phyloP scores from a whole-genome alignment of 371 early-diverging fungal species.

The Actinomortierella wolfii region DNA sequence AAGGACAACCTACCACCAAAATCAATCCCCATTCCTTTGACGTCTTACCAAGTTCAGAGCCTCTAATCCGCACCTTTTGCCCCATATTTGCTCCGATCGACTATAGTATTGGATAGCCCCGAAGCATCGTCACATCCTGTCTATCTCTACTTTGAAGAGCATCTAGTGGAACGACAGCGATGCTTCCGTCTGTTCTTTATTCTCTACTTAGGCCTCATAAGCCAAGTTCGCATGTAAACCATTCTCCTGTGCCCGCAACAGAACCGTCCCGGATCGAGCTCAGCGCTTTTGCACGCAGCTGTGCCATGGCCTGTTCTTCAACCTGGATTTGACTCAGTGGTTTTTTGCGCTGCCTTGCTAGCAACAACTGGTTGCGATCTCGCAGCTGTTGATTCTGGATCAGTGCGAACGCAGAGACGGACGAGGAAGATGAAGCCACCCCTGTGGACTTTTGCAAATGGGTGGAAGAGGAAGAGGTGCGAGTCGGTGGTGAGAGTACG shows the following conservation, averaged over 20 bases:
- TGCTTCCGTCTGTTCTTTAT: too few relatives aligned
- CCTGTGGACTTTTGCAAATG: background rate
- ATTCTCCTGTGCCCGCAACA: constrained; percentile 30
- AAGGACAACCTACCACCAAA: too few relatives aligned
- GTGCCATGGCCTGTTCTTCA: constrained; percentile 32
- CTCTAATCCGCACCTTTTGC: too few relatives aligned
- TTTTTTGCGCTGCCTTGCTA: constrained; percentile 32
- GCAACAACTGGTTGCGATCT: constrained; percentile 27
- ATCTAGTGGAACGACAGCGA: too few relatives aligned
- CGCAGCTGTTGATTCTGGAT: constrained; percentile 46
- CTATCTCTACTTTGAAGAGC: too few relatives aligned
- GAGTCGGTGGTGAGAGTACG: background rate
- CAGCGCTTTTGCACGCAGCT: constrained; percentile 15
- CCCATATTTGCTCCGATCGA: too few relatives aligned
- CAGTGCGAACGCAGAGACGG: constrained; percentile 31
- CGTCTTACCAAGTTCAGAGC: too few relatives aligned
- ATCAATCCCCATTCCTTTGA: too few relatives aligned
- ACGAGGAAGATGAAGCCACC: constrained; percentile 4
- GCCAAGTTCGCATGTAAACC: constrained; percentile 15
- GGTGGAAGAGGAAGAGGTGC: background rate
- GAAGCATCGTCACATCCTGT: too few relatives aligned
- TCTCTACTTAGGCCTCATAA: too few relatives aligned
- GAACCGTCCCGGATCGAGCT: constrained; percentile 18
- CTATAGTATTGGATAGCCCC: too few relatives aligned
- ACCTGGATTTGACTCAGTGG: constrained; percentile 44